Base-by-base conservation (phyloP, 2,329 filamentous ascomycete genomes). In the Pseudocercospora pini-densiflorae region DNA sequence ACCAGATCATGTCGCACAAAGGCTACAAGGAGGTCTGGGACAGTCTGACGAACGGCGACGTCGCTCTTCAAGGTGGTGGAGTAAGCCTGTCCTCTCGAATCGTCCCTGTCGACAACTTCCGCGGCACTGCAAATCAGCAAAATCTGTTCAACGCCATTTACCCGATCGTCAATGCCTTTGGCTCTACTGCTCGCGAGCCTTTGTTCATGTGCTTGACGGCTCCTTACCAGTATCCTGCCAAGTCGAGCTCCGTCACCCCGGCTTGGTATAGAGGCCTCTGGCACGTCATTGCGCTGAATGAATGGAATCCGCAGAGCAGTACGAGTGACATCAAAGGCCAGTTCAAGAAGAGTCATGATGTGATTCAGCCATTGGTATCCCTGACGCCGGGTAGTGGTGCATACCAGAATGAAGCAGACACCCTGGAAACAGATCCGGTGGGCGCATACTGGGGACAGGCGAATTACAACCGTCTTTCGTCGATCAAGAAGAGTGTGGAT, bases 341-440 rank as follows among this genome's bases (percentile, higher is more conserved):
- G 9, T 61, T 59, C 47, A 61, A 55, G 31, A 55, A 60, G 47
- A 57, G 61, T 33, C 47, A 63, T 36, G 51, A 33, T 55, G 53
- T 63, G 9, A 43, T 36, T 21, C 54, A 19, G 57, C 54, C 51
- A 10, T 63, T 24, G 55, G 59, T 33, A 33, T 23, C 31, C 24
- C 16, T 66, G 27, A 58, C 69, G 33, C 71, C 69, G 10, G 59
- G 66, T 14, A 64, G 58, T 61, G 72, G 72, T 3, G 70, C 70
- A 19, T 74, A 73, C 33, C 68, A 70, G 65, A 73, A 72, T 24
- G 72, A 74, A 59, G 72, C 68, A 19, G 71, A 74, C 47, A 64
- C 64, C 7, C 71, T 65, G 21, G 70, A 73, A 43, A 47, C 64
- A n/a, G 58, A 73, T 57, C 66, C 61, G 1, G 64, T 57, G 21